Evolutionary conservation across 2,329 filamentous ascomycete genomes (phyloP), one percentile per base, ranked within the genome.

Genomic region (Fusarium floridanum): DNA sequence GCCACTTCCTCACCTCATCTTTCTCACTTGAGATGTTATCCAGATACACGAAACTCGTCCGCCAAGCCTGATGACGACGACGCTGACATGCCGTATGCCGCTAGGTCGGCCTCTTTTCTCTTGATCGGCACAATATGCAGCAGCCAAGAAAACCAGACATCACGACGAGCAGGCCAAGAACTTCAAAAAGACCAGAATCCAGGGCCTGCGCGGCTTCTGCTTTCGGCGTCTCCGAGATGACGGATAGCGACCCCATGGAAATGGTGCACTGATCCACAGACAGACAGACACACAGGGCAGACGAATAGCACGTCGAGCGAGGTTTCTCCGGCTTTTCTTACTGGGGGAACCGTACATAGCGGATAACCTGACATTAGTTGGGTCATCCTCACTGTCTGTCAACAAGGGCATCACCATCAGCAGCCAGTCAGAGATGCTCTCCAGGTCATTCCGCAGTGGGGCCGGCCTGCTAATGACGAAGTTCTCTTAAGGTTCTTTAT

Each of bases 381-480:
- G 53, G 22, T 27, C 36, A 59, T 39, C 20, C 34, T 59, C 56
- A 59, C 16, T 59, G 56, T 12, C 56, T 62, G 50, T 68, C 66
- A 41, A 59, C 61, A 32, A 65, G 71, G 67, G 64, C 66, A 62
- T 56, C 34, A 56, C 64, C 65, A 64, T 68, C 67, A 74, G 71
- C 74, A 64, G 61, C 74, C 70, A 77, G 66, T 74, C 66, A 74
- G 45, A 62, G 57, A 61, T 22, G 50, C 64, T 53, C 68, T 64
- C 70, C 71, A 68, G 64, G 57, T 69, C 68, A 70, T 74, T 69
- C 59, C 65, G 22, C 24, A 39, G 76, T 72, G 76, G 76, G 69
- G 66, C 60, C 50, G 24, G 41, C 34, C 36, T 34, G 53, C 36
- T 43, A 61, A 76, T 77, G 75, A 77, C 71, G 75, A 69, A 37